phyloP scores from a whole-genome alignment of 257 asterid genomes.

The Lycium ferocissimum region DNA sequence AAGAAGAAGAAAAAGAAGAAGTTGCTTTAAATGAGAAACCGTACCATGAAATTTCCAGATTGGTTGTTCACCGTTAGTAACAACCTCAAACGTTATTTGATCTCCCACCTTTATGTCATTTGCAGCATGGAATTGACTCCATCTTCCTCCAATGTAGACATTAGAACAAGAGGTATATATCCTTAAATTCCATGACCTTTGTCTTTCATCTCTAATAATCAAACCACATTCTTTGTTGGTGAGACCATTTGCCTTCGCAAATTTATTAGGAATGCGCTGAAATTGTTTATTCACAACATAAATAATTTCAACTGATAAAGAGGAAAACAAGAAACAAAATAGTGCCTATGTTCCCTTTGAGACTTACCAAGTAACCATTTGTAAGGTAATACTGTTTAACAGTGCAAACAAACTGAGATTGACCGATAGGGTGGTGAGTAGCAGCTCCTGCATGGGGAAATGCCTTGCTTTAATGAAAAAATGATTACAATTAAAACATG shows the following conservation, averaged over 20 bases:
- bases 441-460: slow-evolving; percentile 18
- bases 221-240: slow-evolving; percentile 14
- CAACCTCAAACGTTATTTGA: background rate
- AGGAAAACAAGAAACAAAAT: background rate
- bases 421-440: background rate
- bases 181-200: slow-evolving; percentile 15
- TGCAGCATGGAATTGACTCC: background rate
- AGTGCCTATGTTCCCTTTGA: background rate
- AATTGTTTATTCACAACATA: slow-evolving; percentile 8
- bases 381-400: background rate
- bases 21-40: background rate
- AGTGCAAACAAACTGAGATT: slow-evolving; percentile 7
- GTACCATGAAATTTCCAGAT: slow-evolving; percentile 13
- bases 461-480: background rate
- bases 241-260: slow-evolving; percentile 6
- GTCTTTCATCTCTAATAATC: slow-evolving; percentile 17
- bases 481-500: background rate
- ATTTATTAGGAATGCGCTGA: slow-evolving; percentile 25
- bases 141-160: background rate
- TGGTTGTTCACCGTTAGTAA: slow-evolving; percentile 15
- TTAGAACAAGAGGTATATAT: background rate
- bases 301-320: background rate
- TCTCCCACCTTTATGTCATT: slow-evolving; percentile 15
- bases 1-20: background rate
- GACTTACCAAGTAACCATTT: slow-evolving; percentile 25